Conservation (phyloP, 305 asterid genomes). For the Nicotiana rustica region DNA sequence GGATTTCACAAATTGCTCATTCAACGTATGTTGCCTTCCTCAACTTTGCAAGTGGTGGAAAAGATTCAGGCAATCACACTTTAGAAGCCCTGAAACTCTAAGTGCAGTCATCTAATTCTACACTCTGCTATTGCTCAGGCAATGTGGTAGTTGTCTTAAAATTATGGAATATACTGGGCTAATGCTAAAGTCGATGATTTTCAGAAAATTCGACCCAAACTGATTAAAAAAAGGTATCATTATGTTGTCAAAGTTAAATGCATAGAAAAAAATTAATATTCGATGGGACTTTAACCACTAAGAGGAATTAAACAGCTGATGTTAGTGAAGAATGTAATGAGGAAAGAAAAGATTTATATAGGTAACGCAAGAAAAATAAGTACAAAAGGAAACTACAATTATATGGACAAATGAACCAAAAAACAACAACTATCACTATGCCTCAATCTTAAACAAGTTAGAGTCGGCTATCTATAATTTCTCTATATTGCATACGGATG, state of each 20-base stretch:
- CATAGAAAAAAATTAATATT: neutral
- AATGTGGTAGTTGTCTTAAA: neutral
- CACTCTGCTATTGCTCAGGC: neutral
- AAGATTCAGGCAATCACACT: slow-evolving; percentile 10
- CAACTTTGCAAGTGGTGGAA: slow-evolving; percentile 22
- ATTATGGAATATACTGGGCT: slow-evolving; percentile 10
- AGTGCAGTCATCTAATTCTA: neutral
- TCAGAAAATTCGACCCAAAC: neutral
- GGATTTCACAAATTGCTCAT: neutral
- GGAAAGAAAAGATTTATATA: neutral
- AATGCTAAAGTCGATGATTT: neutral
- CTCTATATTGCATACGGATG: too few relatives aligned
- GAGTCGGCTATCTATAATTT: too few relatives aligned
- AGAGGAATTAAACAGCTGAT: neutral
- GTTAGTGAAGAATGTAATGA: neutral
- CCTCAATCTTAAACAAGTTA: too few relatives aligned
- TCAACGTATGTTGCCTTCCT: neutral
- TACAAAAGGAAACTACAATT: slow-evolving; percentile 11
- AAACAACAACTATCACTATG: neutral
- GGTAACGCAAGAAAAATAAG: neutral
- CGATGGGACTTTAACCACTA: neutral
- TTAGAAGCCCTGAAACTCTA: slow-evolving; percentile 5
- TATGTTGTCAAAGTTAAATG: slow-evolving; percentile 3
- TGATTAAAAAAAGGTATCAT: neutral
- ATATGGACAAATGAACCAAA: slow-evolving; percentile 1